Evolutionary conservation across 108 stramenopile species (phyloP), one percentile per base, ranked within the genome.

Genomic region (Chaetoceros tenuissimus): DNA sequence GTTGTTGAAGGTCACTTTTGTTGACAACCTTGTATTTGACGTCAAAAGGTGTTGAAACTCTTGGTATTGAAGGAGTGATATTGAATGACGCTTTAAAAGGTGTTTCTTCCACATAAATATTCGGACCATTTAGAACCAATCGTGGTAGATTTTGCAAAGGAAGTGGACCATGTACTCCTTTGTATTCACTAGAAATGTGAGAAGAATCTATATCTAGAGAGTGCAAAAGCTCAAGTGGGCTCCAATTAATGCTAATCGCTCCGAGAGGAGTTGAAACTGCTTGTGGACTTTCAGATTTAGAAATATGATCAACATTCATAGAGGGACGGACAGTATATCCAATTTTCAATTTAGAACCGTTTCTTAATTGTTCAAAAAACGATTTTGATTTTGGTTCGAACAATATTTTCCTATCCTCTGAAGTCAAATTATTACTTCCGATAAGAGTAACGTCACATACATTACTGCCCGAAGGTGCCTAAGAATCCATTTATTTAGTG

Each of bases 101-200:
- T 13, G 84, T 75, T 47, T 64, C 67, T 56, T 85, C 71, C 44
- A 92, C 61, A 51, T 71, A 69, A 49, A 77, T 85, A 27, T 57
- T 63, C 27, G 90, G 90, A 24, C 85, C 86, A 27, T 66, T 65
- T 46, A 87, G 81, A 43, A 50, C 62, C 44, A 80, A 71, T 46
- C 57, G 60, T 0, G 78, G 57, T 2, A 70, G 46, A 21, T 51
- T 29, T 3, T 68, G 19, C 10, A 87, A 59, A 2, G 43, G 19
- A 21, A 92, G 51, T 30, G 90, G 90, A 1, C 90, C 90, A 53
- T 92, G 90, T 3, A 66, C 59, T 3, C 20, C 18, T 28, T 48
- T 66, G 25, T 31, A 34, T 5, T 3, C 23, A 34, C 24, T 25
- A 7, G 26, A 44, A 18, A 60, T 44, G 45, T 60, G 18, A 17